Percentiles rank a stretch among this genome's conserved stretches.
phyloP scores from a whole-genome alignment of 192 early-diverging fungal species.

The Coemansia sp. region DNA sequence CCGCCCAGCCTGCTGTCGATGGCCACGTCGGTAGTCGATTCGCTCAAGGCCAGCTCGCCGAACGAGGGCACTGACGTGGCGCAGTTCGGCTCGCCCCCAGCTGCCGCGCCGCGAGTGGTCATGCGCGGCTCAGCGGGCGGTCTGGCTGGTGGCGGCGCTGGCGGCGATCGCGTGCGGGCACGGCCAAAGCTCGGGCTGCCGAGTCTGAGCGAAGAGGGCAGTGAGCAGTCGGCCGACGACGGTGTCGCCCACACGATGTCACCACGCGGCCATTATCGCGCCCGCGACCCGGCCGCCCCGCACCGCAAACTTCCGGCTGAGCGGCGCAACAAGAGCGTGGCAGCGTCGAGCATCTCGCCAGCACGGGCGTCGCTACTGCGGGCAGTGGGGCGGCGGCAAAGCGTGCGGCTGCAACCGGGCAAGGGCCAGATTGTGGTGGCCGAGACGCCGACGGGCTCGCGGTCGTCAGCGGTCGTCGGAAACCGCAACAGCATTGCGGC shows the following conservation, averaged over 20 bases:
- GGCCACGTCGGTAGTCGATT: slow-evolving; percentile 6
- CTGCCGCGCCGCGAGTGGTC: slow-evolving; percentile 8
- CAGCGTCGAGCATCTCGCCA: slow-evolving; percentile 29
- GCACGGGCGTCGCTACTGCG: slow-evolving; percentile 48
- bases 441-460: slow-evolving; percentile 27
- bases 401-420: slow-evolving; percentile 48
- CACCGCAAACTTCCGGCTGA: slow-evolving; percentile 25
- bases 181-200: slow-evolving; percentile 12
- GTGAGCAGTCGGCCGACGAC: slow-evolving; percentile 7
- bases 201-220: slow-evolving; percentile 18
- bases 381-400: slow-evolving; percentile 49
- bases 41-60: neutral
- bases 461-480: slow-evolving; percentile 4
- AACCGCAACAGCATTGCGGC: slow-evolving; percentile 8
- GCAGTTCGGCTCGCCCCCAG: slow-evolving; percentile 8
- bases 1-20: slow-evolving; percentile 11
- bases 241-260: slow-evolving; percentile 14
- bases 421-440: slow-evolving; percentile 50
- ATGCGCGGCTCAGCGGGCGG: slow-evolving; percentile 21
- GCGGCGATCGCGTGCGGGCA: slow-evolving; percentile 5
- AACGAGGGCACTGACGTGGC: slow-evolving; percentile 13
- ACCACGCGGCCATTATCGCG: slow-evolving; percentile 42
- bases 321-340: slow-evolving; percentile 1
- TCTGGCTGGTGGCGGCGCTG: slow-evolving; percentile 1
- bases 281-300: slow-evolving; percentile 49